phyloP scores from a whole-genome alignment of 139 green algal species.

The Mychonastes homosphaera region DNA sequence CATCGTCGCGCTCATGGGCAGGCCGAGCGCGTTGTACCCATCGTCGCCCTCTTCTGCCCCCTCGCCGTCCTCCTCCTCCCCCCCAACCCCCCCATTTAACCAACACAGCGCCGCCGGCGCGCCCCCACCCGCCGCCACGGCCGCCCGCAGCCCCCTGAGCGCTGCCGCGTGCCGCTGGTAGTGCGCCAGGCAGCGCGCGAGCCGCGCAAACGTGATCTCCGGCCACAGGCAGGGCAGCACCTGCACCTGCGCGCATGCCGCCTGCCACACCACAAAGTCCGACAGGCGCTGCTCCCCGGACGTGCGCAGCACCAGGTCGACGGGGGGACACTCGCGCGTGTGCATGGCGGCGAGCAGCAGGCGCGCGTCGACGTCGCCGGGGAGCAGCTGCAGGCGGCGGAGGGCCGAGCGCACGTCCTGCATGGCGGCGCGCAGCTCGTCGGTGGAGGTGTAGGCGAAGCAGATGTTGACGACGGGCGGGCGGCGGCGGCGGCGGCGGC shows the following conservation, averaged over 20 bases:
- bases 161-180: conserved; percentile 30
- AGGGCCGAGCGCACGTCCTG: conserved; percentile 18
- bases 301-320: conserved; percentile 49
- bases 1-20: no score
- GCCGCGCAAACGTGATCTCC: conserved; percentile 64
- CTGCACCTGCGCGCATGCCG: conserved; percentile 46
- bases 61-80: background rate
- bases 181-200: conserved; percentile 43
- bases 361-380: conserved; percentile 21
- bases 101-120: no score
- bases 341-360: conserved; percentile 33
- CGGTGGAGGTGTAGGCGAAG: conserved; percentile 77
- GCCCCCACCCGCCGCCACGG: no score
- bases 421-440: conserved; percentile 52
- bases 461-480: conserved; percentile 76
- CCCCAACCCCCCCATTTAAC: background rate
- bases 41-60: background rate
- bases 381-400: conserved; percentile 7
- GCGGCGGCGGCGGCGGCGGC: conserved; percentile 2
- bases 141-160: conserved; percentile 7
- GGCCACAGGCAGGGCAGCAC: conserved; percentile 80
- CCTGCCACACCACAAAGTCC: conserved; percentile 86
- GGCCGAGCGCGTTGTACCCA: background rate
- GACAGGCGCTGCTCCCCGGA: conserved; percentile 77
- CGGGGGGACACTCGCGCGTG: conserved; percentile 12